phyloP scores from a whole-genome alignment of 1,284 basidiomycete species.

The Ceratorhiza oryzae-sativae region DNA sequence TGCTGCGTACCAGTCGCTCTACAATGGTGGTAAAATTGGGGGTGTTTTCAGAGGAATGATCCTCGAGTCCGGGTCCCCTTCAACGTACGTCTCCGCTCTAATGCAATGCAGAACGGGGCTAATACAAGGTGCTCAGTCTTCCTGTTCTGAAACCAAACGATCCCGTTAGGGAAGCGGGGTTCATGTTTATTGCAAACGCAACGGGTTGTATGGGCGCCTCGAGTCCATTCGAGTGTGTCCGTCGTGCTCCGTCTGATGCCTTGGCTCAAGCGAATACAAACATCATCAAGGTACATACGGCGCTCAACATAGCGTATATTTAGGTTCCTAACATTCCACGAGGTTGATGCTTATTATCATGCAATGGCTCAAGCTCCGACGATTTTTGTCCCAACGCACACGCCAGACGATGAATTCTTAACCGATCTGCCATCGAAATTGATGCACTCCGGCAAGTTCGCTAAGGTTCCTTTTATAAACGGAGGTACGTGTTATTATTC shows the following conservation, averaged over 20 bases:
- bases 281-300: constrained; percentile 1
- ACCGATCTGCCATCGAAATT: constrained; percentile 48
- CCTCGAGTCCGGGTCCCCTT: constrained; percentile 40
- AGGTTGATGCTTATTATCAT: constrained; percentile 24
- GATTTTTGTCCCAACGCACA: constrained; percentile 20
- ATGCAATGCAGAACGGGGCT: no score
- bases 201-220: constrained; percentile 27
- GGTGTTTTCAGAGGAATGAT: constrained; percentile 40
- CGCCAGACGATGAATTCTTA: constrained; percentile 51
- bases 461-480: constrained; percentile 51
- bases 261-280: constrained; percentile 14
- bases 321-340: background rate
- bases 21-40: constrained; percentile 40
- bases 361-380: constrained; percentile 20
- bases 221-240: constrained; percentile 29
- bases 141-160: background rate
- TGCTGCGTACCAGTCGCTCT: constrained; percentile 43
- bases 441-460: constrained; percentile 47
- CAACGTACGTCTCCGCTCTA: background rate
- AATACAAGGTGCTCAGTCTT: background rate
- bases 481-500: constrained; percentile 44
- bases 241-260: constrained; percentile 18
- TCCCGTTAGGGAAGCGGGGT: constrained; percentile 23
- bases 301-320: background rate
- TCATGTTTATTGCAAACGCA: constrained; percentile 21